Percentiles rank a stretch among this genome's conserved stretches.
Evolutionary conservation across 176 grass and related monocot genomes (phyloP).

Genomic region (Thalia dealbata): DNA sequence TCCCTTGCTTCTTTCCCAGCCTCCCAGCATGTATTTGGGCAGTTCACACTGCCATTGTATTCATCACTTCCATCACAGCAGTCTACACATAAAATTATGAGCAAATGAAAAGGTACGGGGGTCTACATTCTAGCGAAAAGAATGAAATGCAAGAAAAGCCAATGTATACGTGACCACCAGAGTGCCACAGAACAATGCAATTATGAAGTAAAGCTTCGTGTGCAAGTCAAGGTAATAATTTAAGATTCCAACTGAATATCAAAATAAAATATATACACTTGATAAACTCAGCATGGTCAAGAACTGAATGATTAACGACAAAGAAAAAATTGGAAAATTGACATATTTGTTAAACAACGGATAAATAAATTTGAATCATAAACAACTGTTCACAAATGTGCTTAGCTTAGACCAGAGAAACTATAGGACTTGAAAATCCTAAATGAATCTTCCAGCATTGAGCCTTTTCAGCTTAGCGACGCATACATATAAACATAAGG

Average conservation of each 20-base stretch:
- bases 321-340: too few species aligned
- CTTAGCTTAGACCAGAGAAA: background rate
- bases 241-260: background rate
- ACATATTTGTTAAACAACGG: too few species aligned
- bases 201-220: background rate
- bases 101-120: background rate
- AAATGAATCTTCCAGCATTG: background rate
- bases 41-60: constrained; percentile 56
- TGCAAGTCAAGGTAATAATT: background rate
- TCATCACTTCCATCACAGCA: constrained; percentile 98
- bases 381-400: background rate
- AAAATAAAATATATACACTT: background rate
- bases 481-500: background rate
- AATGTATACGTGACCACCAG: too few species aligned
- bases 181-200: background rate
- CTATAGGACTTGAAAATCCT: background rate
- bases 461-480: background rate
- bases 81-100: constrained; percentile 34
- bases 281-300: background rate
- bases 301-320: background rate
- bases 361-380: background rate
- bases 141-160: background rate
- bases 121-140: background rate
- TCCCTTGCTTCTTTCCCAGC: constrained; percentile 86
- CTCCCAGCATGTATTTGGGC: constrained; percentile 94